Evolutionary conservation across 306 rosid genomes (phyloP), one percentile per base, ranked within the genome.

Genomic region (Lotus japonicus): DNA sequence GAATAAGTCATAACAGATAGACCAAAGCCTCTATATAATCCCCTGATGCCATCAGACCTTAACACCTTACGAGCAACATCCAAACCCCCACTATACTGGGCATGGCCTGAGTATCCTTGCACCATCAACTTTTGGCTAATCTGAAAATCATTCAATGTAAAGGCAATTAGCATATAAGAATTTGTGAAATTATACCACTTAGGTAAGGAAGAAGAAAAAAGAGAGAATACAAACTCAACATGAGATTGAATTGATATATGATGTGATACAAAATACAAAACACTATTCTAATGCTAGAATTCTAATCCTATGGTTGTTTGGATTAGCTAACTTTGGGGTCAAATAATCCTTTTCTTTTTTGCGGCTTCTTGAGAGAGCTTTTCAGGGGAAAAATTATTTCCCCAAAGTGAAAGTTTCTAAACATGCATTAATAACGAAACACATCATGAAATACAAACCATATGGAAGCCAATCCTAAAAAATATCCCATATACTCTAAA

Each of bases 121-220:
- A 92, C 96, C 98, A 89, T 92, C 82, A 89, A 79, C 76, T 82
- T 89, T 76, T 92, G 98, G 77, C 98, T 92, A 79, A 89, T 75
- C 98, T 92, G 77, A 71, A 46, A 7, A 74, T 28, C 42, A 59
- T 52, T 39, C 62, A 46, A 52, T 26, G 51, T 46, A 33, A 74
- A 66, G 50, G 35, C 43, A 16, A 52, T 63, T 44, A 75, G 56
- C 71, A 73, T 63, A 41, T 41, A 52, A 33, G 12, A 31, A 58
- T 35, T 14, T 17, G 16, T 50, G 18, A 23, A 66, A 19, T 7
- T 4, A 38, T 52, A 38, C 9, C 3, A 19, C 19, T 33, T 50
- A 35, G 19, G 17, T 66, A 66, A 45, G 56, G 16, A 26, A 45
- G n/a, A n/a, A n/a, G n/a, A n/a, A n/a, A n/a, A n/a, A n/a, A n/a